Conservation (phyloP, 306 rosid species). For the Lagenaria siceraria region DNA sequence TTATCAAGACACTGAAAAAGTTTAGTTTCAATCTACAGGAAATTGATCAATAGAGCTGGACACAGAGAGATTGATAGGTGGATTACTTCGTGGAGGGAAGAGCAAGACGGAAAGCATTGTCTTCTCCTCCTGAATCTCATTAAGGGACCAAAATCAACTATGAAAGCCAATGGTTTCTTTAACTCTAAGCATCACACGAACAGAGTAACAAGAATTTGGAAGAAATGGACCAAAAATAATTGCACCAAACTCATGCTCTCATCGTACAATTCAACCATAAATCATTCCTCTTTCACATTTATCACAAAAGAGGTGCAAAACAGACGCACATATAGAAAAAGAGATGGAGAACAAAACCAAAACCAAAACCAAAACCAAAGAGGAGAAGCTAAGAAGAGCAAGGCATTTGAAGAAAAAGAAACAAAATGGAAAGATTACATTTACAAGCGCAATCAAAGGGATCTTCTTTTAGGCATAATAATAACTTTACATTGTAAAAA, state of each 20-base stretch:
- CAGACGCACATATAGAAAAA: constrained; percentile 13
- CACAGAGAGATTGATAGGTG: not conserved
- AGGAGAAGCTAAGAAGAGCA: not conserved
- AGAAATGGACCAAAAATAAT: constrained; percentile 27
- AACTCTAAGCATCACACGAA: constrained; percentile 25
- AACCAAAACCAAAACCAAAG: not conserved
- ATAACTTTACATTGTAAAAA: constrained; percentile 21
- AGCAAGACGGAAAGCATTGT: constrained; percentile 79
- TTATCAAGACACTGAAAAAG: not conserved
- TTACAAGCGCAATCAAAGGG: constrained; percentile 28
- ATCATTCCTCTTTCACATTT: constrained; percentile 27
- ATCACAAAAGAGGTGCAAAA: constrained; percentile 10
- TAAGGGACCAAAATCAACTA: constrained; percentile 29
- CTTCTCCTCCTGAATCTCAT: constrained; percentile 82
- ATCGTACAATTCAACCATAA: constrained; percentile 37
- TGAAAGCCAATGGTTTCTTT: constrained; percentile 20
- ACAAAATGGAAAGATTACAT: not conserved
- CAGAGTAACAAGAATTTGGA: constrained; percentile 15
- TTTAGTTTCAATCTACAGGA: not conserved
- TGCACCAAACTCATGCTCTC: constrained; percentile 45
- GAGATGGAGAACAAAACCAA: not conserved
- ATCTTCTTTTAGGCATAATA: constrained; percentile 11
- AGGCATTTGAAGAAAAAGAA: constrained; percentile 1
- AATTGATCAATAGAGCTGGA: not conserved
- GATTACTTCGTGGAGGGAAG: constrained; percentile 61